Evolutionary conservation across 2,329 filamentous ascomycete genomes (phyloP).

Genomic region (Penicillium sp.): DNA sequence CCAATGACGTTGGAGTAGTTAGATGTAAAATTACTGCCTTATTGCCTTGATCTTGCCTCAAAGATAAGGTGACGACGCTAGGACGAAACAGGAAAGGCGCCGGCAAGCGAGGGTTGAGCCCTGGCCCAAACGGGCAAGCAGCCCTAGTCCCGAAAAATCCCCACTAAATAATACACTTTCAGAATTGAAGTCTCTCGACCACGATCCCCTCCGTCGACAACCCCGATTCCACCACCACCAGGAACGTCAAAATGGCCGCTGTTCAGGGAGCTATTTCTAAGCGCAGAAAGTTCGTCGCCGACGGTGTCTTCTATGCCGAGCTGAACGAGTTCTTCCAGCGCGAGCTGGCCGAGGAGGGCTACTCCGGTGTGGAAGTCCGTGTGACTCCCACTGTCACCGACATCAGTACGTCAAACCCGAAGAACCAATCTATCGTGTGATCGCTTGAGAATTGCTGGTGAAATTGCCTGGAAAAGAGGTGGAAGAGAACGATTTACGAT

Average conservation of each 20-base stretch:
- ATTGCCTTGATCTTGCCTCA: slow-evolving; percentile 8
- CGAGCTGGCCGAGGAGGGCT: slow-evolving; percentile 98
- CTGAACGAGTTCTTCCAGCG: slow-evolving; percentile 99
- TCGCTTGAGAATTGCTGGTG: slow-evolving; percentile 10
- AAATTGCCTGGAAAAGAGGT: slow-evolving; percentile 9
- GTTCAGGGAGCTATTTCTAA: slow-evolving; percentile 47
- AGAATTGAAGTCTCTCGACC: slow-evolving; percentile 28
- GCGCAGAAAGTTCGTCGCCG: slow-evolving; percentile 69
- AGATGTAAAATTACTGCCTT: slow-evolving; percentile 5
- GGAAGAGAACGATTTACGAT: slow-evolving; percentile 1
- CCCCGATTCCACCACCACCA: slow-evolving; percentile 25
- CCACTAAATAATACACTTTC: slow-evolving; percentile 34
- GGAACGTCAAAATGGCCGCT: slow-evolving; percentile 43
- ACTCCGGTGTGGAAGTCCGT: slow-evolving; percentile 99
- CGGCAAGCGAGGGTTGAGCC: slow-evolving; percentile 36
- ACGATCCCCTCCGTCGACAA: slow-evolving; percentile 31
- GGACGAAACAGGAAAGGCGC: slow-evolving; percentile 19
- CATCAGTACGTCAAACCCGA: slow-evolving; percentile 58
- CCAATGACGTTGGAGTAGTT: not conserved
- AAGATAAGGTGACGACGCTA: slow-evolving; percentile 6
- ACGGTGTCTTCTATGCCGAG: slow-evolving; percentile 99
- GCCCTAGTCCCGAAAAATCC: slow-evolving; percentile 31
- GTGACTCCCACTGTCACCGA: slow-evolving; percentile 99
- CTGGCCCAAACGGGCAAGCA: slow-evolving; percentile 30
- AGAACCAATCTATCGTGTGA: slow-evolving; percentile 10